Percentiles rank a stretch among this genome's conserved stretches.
Conservation (phyloP, 2,329 filamentous ascomycete species). For the Fusarium duplospermum region DNA sequence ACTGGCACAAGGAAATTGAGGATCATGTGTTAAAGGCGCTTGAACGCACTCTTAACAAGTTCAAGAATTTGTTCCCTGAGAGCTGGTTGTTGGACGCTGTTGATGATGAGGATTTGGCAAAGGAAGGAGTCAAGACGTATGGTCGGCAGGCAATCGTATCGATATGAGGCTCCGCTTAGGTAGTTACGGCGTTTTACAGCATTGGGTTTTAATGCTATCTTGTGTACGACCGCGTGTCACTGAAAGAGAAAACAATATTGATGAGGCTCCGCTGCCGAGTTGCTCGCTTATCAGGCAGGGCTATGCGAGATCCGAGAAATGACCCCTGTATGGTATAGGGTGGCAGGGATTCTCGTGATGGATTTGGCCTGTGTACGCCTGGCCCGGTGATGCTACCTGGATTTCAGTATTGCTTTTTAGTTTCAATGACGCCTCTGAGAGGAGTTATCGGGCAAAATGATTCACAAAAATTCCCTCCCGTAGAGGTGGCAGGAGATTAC, state of each 20-base stretch:
- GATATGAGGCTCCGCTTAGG: background rate
- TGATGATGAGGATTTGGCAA: slow-evolving; percentile 28
- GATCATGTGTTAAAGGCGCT: background rate
- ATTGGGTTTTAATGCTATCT: no score
- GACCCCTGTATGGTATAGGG: background rate
- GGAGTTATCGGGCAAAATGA: background rate
- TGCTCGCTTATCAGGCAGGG: background rate
- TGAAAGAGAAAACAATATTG: no score
- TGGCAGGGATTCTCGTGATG: background rate
- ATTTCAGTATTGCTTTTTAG: background rate
- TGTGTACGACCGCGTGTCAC: no score
- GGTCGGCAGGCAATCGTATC: background rate
- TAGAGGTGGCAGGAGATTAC: background rate
- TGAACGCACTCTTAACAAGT: background rate
- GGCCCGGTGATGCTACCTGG: rapidly evolving
- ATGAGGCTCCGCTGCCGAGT: background rate
- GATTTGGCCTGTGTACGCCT: background rate
- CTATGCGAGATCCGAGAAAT: background rate
- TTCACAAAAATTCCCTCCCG: background rate
- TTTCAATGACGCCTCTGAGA: background rate
- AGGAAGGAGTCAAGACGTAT: slow-evolving; percentile 21
- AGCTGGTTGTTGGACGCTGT: slow-evolving; percentile 20
- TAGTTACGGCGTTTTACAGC: no score
- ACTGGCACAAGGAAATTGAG: slow-evolving; percentile 20
- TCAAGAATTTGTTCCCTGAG: slow-evolving; percentile 1